A percentile compares a stretch with the other conserved stretches of the same genome.
Evolutionary conservation across 1,284 basidiomycete species (phyloP).

Genomic region (Microbotryum saponariae): DNA sequence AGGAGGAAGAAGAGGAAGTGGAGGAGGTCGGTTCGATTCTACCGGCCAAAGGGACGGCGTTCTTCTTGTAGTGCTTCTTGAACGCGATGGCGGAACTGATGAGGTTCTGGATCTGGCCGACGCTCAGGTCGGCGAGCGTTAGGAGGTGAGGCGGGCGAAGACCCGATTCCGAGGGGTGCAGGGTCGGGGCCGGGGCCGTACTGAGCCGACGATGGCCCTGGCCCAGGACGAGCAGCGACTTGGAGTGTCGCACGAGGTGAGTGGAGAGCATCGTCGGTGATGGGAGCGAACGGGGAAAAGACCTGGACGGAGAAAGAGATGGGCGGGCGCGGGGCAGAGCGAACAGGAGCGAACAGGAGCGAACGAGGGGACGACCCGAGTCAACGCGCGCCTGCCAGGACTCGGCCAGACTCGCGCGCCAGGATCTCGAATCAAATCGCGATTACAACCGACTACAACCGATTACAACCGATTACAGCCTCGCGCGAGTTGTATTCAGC

Average conservation of each 20-base stretch:
- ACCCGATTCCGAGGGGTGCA: slow-evolving; percentile 23
- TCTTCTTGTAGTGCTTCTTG: slow-evolving; percentile 38
- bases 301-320: too few species aligned
- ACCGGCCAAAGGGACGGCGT: slow-evolving; percentile 17
- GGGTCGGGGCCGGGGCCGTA: slow-evolving; percentile 24
- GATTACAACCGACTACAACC: too few species aligned
- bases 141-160: slow-evolving; percentile 57
- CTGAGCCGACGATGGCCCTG: slow-evolving; percentile 6
- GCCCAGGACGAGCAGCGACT: background rate
- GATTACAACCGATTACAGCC: too few species aligned
- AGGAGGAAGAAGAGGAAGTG: too few species aligned
- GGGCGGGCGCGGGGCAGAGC: too few species aligned
- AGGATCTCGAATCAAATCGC: too few species aligned
- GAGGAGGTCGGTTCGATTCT: background rate
- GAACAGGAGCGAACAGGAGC: too few species aligned
- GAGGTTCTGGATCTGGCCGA: slow-evolving; percentile 53
- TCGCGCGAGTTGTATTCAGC: too few species aligned
- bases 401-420: too few species aligned
- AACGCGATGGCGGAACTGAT: slow-evolving; percentile 38
- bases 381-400: too few species aligned
- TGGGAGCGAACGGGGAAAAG: background rate
- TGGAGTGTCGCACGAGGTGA: background rate
- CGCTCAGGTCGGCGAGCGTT: slow-evolving; percentile 72
- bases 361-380: too few species aligned
- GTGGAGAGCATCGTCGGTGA: background rate